Conservation (phyloP, 805 yeast species). For the Kregervanrija pseudodelftensis region DNA sequence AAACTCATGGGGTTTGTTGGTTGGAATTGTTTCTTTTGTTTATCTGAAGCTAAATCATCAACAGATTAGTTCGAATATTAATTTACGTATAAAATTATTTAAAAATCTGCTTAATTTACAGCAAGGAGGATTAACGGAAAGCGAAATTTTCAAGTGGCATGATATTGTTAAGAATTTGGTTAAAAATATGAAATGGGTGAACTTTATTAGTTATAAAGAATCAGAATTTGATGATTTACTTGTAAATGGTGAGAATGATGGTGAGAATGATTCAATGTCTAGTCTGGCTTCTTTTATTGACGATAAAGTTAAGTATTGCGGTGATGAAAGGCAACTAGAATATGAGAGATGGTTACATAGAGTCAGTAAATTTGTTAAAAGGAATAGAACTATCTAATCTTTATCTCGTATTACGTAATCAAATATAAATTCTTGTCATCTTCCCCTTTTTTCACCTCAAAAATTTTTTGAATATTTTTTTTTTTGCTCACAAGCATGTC, state of each 20-base stretch:
- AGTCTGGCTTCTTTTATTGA: slow-evolving; percentile 7
- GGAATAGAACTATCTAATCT: no score
- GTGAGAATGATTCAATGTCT: slow-evolving; percentile 5
- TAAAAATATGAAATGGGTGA: slow-evolving; percentile 54
- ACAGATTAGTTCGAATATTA: slow-evolving; percentile 37
- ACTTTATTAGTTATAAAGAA: slow-evolving; percentile 24
- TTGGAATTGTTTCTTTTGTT: slow-evolving; percentile 59
- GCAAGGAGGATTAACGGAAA: slow-evolving; percentile 42
- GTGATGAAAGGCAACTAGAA: no score
- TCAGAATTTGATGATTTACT: slow-evolving; percentile 22
- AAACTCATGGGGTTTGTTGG: slow-evolving; percentile 62
- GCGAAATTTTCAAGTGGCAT: slow-evolving; percentile 47
- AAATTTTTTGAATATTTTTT: no score
- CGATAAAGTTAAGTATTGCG: not conserved
- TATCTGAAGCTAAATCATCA: slow-evolving; percentile 47
- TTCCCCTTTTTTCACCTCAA: no score
- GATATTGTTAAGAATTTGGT: slow-evolving; percentile 47
- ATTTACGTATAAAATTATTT: slow-evolving; percentile 40
- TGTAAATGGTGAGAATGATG: slow-evolving; percentile 7
- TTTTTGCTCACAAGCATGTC: no score
- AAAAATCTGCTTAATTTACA: slow-evolving; percentile 47
- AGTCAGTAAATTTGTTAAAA: no score
- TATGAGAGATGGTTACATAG: no score
- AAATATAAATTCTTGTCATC: no score
- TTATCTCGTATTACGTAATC: no score